These are phyloP conservation scores for Agrocybe pediades DNA, from an alignment of 768 basidiomycete species.

Conservation along the genomic window DNA sequence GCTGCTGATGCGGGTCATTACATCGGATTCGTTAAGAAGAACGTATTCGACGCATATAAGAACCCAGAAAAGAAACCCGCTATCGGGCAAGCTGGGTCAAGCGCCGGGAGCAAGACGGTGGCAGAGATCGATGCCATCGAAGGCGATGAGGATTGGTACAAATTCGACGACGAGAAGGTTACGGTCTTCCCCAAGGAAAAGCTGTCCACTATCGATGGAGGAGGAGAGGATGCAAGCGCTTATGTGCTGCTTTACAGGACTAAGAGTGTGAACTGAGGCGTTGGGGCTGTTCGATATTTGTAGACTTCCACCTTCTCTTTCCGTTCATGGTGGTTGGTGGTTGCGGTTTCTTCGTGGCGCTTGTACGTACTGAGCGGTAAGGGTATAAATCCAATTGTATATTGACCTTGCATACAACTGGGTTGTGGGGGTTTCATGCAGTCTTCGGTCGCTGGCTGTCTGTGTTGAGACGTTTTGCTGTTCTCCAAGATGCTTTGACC, in stretches of 20 bases:
- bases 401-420: neutral
- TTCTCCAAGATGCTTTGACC: slow-evolving; percentile 25
- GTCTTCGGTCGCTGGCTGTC: slow-evolving; percentile 6
- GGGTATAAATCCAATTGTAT: neutral
- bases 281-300: neutral
- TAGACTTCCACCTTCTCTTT: neutral
- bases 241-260: slow-evolving; percentile 88
- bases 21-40: slow-evolving; percentile 88
- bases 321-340: neutral
- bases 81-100: slow-evolving; percentile 6
- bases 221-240: slow-evolving; percentile 87
- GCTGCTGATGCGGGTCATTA: slow-evolving; percentile 96
- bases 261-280: slow-evolving; percentile 35
- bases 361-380: neutral
- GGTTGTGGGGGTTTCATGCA: slow-evolving; percentile 1
- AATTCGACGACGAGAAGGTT: slow-evolving; percentile 96
- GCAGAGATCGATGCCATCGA: slow-evolving; percentile 45
- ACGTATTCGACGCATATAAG: slow-evolving; percentile 54
- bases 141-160: slow-evolving; percentile 88
- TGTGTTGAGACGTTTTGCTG: slow-evolving; percentile 11
- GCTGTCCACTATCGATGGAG: slow-evolving; percentile 83
- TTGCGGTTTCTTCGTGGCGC: neutral
- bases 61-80: slow-evolving; percentile 16
- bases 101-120: slow-evolving; percentile 18
- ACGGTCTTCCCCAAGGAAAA: slow-evolving; percentile 85